Percentiles rank a stretch among this genome's conserved stretches.
Evolutionary conservation across 2,329 filamentous ascomycete species (phyloP).

Genomic region (Paracorniculantispora psalliotae): DNA sequence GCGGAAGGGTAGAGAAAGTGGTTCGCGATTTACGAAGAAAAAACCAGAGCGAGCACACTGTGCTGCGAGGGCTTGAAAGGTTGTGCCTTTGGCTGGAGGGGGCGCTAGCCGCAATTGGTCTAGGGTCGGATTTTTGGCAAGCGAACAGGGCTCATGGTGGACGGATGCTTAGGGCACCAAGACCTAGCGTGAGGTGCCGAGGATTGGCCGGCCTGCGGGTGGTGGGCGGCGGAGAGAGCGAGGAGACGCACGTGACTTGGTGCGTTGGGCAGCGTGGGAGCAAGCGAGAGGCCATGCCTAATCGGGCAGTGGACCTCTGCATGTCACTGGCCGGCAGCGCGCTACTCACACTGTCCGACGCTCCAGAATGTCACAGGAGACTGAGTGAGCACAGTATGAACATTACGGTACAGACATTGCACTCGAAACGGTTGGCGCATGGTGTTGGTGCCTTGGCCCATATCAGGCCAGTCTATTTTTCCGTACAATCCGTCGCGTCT

Average conservation of each 20-base stretch:
- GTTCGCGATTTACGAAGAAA: slow-evolving; percentile 36
- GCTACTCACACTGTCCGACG: not conserved
- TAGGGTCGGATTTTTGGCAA: slow-evolving; percentile 26
- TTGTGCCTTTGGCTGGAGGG: slow-evolving; percentile 32
- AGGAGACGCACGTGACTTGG: not conserved
- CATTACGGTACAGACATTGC: not conserved
- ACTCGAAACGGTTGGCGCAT: not conserved
- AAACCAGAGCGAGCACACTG: slow-evolving; percentile 30
- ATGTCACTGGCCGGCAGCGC: not conserved
- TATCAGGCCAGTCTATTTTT: not conserved
- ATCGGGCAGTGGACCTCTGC: not conserved
- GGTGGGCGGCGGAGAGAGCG: not conserved
- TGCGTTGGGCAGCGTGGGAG: no score
- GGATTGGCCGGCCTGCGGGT: slow-evolving; percentile 24
- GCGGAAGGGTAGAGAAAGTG: slow-evolving; percentile 32
- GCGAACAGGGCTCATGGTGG: slow-evolving; percentile 31
- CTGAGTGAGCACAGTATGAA: not conserved
- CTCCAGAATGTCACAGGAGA: no score
- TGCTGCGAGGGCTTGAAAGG: slow-evolving; percentile 28
- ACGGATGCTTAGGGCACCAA: slow-evolving; percentile 36
- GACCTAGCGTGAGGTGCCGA: slow-evolving; percentile 32
- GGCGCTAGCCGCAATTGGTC: slow-evolving; percentile 30
- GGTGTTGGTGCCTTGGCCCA: not conserved
- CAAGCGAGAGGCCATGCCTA: not conserved
- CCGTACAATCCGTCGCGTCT: not conserved